Base-by-base conservation (phyloP, 768 basidiomycete species). In the Panus rudis region DNA sequence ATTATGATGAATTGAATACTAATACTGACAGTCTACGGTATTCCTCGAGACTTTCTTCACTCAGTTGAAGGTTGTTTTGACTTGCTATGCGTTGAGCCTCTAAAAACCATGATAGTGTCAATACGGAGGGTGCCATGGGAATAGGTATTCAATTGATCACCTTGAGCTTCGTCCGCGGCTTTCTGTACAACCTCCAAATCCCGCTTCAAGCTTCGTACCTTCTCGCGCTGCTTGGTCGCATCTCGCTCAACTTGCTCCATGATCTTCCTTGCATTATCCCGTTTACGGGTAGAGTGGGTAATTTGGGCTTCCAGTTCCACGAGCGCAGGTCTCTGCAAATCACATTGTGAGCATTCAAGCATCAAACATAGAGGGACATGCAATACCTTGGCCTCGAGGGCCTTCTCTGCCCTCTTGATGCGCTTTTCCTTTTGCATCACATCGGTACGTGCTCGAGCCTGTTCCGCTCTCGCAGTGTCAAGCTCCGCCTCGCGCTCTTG, bases 331-430 rank as follows among this genome's bases (percentile, higher is more conserved):
- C 78, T 78, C 92, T 94, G 48, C 24, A n/a, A 16, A 37, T n/a
- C 41, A 19, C 1, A 22, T 24, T 7, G 41, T 25, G 3, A 32
- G 44, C 4, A 14, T 42, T 27, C 12, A 20, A n/a, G 26, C 17
- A 19, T 8, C 33, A 16, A 30, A 30, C 28, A 30, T 30, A 30
- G 22, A 30, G 22, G 5, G 31, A 19, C 16, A 23, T 17, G 54
- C 71, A n/a, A 28, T 27, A 84, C 92, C 69, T 88, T 90, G 13
- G 72, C 78, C 46, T 97, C 94, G 7, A 93, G 62, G 0, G 79
- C 70, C 62, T 93, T 97, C 63, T 97, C 93, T 1, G 84, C 84
- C 61, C 84, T 88, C 68, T 96, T 96, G 45, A 94, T 81, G 34
- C 66, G 76, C 64, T 83, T 84, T 64, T 99, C 92, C 51, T 84